Conservation (phyloP, 148 eudicot species). For the Silene conica region DNA sequence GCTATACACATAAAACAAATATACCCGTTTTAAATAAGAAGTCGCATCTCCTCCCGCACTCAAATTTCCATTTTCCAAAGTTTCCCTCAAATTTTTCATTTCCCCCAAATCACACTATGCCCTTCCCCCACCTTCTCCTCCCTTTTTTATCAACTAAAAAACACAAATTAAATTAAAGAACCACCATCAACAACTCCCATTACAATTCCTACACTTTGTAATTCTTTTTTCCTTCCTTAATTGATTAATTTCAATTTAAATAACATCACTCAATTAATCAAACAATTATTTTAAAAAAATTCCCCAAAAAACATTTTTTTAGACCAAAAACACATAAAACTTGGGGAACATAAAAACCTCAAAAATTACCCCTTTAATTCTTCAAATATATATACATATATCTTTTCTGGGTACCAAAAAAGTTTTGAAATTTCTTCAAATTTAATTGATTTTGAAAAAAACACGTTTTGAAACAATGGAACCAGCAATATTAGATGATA, state of each 20-base stretch:
- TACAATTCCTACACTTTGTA: too few relatives aligned
- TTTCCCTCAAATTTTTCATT: not conserved
- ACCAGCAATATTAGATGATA: conserved; percentile 49
- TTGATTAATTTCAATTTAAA: too few relatives aligned
- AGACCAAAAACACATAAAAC: not conserved
- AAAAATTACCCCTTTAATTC: too few relatives aligned
- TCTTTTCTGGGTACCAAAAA: conserved; percentile 12
- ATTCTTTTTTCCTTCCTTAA: too few relatives aligned
- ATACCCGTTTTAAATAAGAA: too few relatives aligned
- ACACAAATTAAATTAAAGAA: conserved; percentile 8
- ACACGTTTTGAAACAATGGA: conserved; percentile 44
- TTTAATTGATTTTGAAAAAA: not conserved
- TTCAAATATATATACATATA: too few relatives aligned
- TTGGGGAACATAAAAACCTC: not conserved
- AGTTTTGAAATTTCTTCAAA: not conserved
- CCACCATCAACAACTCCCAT: conserved; percentile 7
- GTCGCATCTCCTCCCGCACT: too few relatives aligned
- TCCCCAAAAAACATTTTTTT: not conserved
- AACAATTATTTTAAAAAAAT: conserved; percentile 4
- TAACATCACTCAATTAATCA: not conserved
- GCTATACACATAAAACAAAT: too few relatives aligned
- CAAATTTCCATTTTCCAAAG: too few relatives aligned
- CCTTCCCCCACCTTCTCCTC: not conserved
- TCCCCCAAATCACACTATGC: not conserved
- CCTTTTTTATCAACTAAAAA: conserved; percentile 4